These are phyloP conservation scores for Metarhizium album DNA, from an alignment of 2,329 filamentous ascomycete genomes.

Conservation along the genomic window DNA sequence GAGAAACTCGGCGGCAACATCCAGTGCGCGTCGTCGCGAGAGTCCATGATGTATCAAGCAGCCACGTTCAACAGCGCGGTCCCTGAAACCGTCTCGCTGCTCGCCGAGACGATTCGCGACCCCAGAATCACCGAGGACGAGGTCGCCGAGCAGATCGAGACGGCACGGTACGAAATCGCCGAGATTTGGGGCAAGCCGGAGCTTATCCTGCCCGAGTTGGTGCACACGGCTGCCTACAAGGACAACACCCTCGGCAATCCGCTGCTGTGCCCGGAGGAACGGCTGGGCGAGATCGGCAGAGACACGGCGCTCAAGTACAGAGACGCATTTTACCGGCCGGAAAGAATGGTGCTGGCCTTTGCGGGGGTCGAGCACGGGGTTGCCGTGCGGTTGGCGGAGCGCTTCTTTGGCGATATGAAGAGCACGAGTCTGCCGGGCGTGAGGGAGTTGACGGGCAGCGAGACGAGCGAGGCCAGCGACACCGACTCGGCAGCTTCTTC, in stretches of 20 bases:
- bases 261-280: constrained; percentile 77
- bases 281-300: constrained; percentile 63
- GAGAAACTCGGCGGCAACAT: constrained; percentile 91
- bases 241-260: constrained; percentile 95
- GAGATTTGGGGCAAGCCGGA: constrained; percentile 98
- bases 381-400: constrained; percentile 68
- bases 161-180: constrained; percentile 87
- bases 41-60: constrained; percentile 97
- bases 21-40: constrained; percentile 88
- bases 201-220: constrained; percentile 85
- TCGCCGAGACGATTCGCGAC: constrained; percentile 89
- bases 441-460: constrained; percentile 18
- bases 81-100: constrained; percentile 65
- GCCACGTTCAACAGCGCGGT: constrained; percentile 95
- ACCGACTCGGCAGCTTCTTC: constrained; percentile 7
- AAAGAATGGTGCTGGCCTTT: constrained; percentile 89
- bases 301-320: constrained; percentile 68
- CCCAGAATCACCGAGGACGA: constrained; percentile 79
- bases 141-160: constrained; percentile 76
- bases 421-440: constrained; percentile 6
- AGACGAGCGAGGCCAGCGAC: constrained; percentile 14
- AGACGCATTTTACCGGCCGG: constrained; percentile 74
- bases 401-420: constrained; percentile 89
- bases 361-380: constrained; percentile 77
- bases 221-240: constrained; percentile 92